Evolutionary conservation across 805 yeast species (phyloP).

Genomic region (Ogataea methylovora): DNA sequence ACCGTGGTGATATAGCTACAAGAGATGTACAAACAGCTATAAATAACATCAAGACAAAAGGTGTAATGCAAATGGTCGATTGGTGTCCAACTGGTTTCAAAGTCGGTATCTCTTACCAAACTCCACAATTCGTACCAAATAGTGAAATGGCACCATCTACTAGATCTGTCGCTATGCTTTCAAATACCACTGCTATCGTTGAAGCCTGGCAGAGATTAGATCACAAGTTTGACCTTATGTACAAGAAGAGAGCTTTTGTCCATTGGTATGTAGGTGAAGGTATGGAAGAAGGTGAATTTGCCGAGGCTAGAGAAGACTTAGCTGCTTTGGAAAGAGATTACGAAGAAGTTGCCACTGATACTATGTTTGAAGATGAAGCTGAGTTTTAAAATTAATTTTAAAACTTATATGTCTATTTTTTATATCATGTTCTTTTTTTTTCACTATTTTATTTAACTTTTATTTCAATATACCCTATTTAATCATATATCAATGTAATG

Average conservation of each 20-base stretch:
- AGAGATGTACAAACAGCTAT: conserved; percentile 97
- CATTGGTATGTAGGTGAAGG: conserved; percentile 99
- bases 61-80: conserved; percentile 94
- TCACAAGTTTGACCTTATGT: conserved; percentile 95
- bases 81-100: conserved; percentile 99
- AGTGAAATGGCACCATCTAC: conserved; percentile 87
- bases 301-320: conserved; percentile 97
- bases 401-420: no score
- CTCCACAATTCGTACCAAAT: conserved; percentile 85
- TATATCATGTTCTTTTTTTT: no score
- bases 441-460: no score
- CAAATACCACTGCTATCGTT: conserved; percentile 96
- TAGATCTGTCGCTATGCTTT: conserved; percentile 96
- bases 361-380: conserved; percentile 56
- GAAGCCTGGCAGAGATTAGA: conserved; percentile 99
- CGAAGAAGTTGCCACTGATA: conserved; percentile 91
- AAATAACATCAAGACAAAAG: conserved; percentile 86
- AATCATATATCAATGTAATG: no score
- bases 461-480: no score
- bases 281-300: conserved; percentile 99
- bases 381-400: conserved; percentile 13
- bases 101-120: conserved; percentile 97
- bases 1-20: conserved; percentile 97
- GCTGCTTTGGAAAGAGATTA: conserved; percentile 97
- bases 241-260: conserved; percentile 96